A percentile compares a stretch with the other conserved stretches of the same genome.
Evolutionary conservation across 805 yeast genomes (phyloP).

Genomic region (Millerago galiae): DNA sequence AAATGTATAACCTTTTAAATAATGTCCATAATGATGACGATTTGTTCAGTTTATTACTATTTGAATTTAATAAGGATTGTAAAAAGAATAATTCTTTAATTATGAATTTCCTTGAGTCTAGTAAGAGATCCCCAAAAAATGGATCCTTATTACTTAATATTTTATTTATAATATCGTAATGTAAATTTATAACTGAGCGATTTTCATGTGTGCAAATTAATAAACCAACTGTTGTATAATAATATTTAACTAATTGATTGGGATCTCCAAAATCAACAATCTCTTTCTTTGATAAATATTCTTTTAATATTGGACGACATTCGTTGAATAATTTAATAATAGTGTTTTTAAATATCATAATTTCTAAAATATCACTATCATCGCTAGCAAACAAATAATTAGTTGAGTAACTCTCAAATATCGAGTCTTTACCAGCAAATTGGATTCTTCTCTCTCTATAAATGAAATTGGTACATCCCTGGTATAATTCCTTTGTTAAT

Average conservation of each 20-base stretch:
- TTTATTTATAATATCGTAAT: conserved; percentile 20
- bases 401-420: conserved; percentile 7
- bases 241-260: conserved; percentile 9
- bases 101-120: conserved; percentile 11
- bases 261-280: background rate
- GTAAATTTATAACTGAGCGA: conserved; percentile 26
- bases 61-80: conserved; percentile 25
- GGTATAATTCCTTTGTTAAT: conserved; percentile 10
- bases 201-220: conserved; percentile 32
- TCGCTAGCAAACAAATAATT: conserved; percentile 9
- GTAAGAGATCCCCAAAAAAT: background rate
- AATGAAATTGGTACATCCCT: conserved; percentile 3
- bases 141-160: conserved; percentile 3
- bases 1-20: conserved; percentile 25
- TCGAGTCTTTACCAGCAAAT: conserved; percentile 5
- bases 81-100: conserved; percentile 15
- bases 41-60: conserved; percentile 29
- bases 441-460: conserved; percentile 9
- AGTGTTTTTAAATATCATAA: conserved; percentile 29
- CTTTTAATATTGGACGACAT: conserved; percentile 22
- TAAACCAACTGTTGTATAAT: conserved; percentile 27
- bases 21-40: conserved; percentile 33
- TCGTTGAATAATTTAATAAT: conserved; percentile 24
- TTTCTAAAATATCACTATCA: conserved; percentile 20
- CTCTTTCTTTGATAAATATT: conserved; percentile 2